Base-by-base conservation (phyloP, 1,139 yeast genomes). In the Hyphopichia pseudoburtonii region DNA sequence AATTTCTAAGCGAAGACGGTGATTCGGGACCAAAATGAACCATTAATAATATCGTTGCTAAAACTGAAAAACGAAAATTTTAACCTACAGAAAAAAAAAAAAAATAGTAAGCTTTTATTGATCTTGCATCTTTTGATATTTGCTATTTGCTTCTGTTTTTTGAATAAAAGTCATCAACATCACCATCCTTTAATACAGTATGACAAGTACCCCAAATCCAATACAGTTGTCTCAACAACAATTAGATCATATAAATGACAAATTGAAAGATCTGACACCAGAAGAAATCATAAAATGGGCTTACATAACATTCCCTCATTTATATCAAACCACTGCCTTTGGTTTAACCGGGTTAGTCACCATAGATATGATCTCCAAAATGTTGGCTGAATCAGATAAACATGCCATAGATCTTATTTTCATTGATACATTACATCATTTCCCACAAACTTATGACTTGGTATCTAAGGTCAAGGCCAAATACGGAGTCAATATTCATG, bases 331-430 rank as follows among this genome's bases (percentile, higher is more conserved):
- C 3, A 88, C 97, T 0, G 97, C 97, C 2, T 88, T 90, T 62
- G 98, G 98, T 0, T 72, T 92, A 30, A 86, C 96, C 1, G 98
- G 98, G 0, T 65, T 90, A 41, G 96, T 85, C 17, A 89, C 92
- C 11, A 70, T 87, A 25, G 97, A 90, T 57, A 85, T 90, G 76
- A 65, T 90, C 29, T 73, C 86, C n/a, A 80, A 80, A 54, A 50
- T 82, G 36, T 56, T 57, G 19, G 40, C 46, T 19, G 42, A 42
- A n/a, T 32, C 42, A 5, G 49, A 46, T 2, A 50, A 48, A 11
- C 71, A 73, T 48, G 73, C 81, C 1, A 73, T 87, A 9, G 95
- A 89, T 41, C 70, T 90, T 41, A 84, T 92, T 4, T 92, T 90
- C 55, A 71, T 90, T 33, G 97, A 92, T 57, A 92, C 98, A 0